Conservation (phyloP, 495 filamentous ascomycete species). For the Aspergillus diversus region DNA sequence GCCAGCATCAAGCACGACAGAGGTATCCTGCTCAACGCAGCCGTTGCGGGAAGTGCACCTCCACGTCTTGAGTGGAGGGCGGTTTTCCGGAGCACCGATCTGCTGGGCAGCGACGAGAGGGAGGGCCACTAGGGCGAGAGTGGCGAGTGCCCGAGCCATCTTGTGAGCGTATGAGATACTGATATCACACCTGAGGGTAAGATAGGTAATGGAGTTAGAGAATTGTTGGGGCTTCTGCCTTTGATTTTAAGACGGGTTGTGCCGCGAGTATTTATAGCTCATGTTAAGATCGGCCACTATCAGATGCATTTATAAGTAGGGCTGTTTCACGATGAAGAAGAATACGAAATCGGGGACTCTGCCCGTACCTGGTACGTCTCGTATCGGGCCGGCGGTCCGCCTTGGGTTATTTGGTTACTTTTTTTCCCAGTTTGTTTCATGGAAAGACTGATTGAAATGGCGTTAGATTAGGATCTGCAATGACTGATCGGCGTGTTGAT, state of each 20-base stretch:
- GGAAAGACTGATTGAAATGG: neutral
- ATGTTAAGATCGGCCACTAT: too few relatives aligned
- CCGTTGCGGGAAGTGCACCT: conserved; percentile 42
- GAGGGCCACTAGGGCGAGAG: conserved; percentile 18
- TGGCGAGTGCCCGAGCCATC: conserved; percentile 5
- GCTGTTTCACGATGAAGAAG: neutral
- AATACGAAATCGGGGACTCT: neutral
- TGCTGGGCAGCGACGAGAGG: conserved; percentile 29
- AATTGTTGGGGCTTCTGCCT: neutral
- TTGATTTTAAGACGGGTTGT: neutral
- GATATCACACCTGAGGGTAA: neutral
- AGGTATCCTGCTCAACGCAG: conserved; percentile 42
- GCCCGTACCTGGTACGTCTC: neutral
- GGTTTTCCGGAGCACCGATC: conserved; percentile 36
- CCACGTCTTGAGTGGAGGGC: conserved; percentile 42
- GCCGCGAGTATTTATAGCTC: neutral
- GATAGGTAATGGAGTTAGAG: neutral
- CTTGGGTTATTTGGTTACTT: neutral
- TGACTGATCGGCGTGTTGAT: neutral
- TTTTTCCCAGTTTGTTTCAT: neutral
- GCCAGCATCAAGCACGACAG: conserved; percentile 43
- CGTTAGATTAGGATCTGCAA: neutral
- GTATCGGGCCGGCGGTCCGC: neutral
- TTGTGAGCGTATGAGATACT: neutral
- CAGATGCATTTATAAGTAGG: too few relatives aligned